These are phyloP conservation scores for Geotrichum australiense DNA, from an alignment of 1,139 yeast genomes.

Conservation along the genomic window DNA sequence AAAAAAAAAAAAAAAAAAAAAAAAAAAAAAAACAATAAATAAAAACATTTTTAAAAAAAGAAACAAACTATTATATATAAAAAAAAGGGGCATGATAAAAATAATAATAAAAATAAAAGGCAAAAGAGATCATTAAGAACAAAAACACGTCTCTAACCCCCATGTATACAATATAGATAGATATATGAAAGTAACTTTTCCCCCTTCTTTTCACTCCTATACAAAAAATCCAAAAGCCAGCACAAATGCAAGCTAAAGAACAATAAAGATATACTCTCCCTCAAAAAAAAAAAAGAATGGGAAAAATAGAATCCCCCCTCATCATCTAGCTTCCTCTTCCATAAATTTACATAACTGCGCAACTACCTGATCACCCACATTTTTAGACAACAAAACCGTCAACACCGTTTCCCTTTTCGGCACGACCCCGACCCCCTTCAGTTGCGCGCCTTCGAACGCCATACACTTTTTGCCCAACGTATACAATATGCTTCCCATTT, in stretches of 20 bases:
- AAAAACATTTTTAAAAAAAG: not conserved
- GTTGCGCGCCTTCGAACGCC: conserved; percentile 13
- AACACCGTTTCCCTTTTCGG: conserved; percentile 35
- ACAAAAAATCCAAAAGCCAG: not conserved
- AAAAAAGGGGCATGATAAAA: too few relatives aligned
- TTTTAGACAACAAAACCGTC: conserved; percentile 34
- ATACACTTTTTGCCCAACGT: conserved; percentile 33
- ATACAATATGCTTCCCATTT: conserved; percentile 32
- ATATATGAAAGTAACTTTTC: not conserved
- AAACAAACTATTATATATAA: not conserved
- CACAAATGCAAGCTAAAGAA: not conserved
- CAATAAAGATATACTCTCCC: not conserved
- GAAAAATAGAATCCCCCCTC: too few relatives aligned
- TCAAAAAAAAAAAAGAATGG: too few relatives aligned
- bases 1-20: not conserved
- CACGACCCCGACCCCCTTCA: conserved; percentile 27
- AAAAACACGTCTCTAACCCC: not conserved
- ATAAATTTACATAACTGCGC: conserved; percentile 32
- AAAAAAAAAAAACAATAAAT: too few relatives aligned
- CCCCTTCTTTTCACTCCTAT: not conserved
- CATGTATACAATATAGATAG: not conserved
- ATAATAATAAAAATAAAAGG: not conserved
- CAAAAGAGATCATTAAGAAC: not conserved
- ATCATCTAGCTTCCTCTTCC: conserved; percentile 26
- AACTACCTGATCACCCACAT: conserved; percentile 35